Evolutionary conservation across 306 rosid species (phyloP), one percentile per base, ranked within the genome.

Genomic region (Prunus salicina): DNA sequence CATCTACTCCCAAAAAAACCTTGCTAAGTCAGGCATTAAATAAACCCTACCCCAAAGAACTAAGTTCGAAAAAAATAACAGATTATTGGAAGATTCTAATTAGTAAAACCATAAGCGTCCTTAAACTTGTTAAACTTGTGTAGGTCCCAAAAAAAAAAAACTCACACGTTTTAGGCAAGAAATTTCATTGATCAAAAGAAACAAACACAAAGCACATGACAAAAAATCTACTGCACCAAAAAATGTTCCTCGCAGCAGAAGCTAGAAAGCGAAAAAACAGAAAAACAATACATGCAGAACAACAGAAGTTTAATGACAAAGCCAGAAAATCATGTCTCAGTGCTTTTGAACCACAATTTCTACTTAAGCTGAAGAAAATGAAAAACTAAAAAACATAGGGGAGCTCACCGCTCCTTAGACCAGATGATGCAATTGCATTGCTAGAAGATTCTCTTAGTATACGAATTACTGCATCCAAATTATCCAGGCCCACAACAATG

Each of bases 401-500:
- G 65, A 81, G 68, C 82, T 88, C 80, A 95, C 99, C 92, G 78
- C 80, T 76, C 69, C 86, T 84, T 71, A 95, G 87, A 83, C 87
- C 84, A 79, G 89, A 84, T 41, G 87, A 80, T 68, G 97, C 97
- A 12, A 46, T 55, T 13, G 91, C 84, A 82, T 91, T 89, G 85
- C 97, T 95, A 3, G 97, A 86, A 69, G 98, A 87, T 81, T 82
- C 90, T 57, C 91, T 89, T 71, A 91, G 73, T 71, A 87, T 81
- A 72, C 34, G 82, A 81, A 95, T 92, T 74, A 92, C 99, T 64
- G 71, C 87, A 72, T 95, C 93, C 85, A 95, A 71, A 91, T 92
- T 95, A 84, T 86, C 93, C 75, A 95, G 96, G 82, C 96, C 99
- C 30, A 83, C 82, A 73, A 87, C 86, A 73, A 95, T 95, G 75